phyloP scores from a whole-genome alignment of 345 rosid species.

The Brassica cretica region DNA sequence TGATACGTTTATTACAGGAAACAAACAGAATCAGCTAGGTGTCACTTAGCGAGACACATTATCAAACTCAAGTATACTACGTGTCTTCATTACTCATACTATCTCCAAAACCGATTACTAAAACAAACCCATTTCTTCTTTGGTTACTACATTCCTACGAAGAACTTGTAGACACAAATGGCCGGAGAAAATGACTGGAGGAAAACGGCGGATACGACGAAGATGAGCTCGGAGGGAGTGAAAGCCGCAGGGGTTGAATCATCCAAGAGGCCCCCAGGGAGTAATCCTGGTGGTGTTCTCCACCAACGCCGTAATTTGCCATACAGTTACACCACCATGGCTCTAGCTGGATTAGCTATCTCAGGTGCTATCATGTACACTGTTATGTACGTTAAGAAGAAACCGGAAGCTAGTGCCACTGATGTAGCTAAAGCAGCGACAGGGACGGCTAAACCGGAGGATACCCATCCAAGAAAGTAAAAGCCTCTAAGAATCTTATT shows the following conservation, averaged over 20 bases:
- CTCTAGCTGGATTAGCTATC: slow-evolving; percentile 53
- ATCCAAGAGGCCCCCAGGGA: slow-evolving; percentile 65
- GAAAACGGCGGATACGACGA: slow-evolving; percentile 61
- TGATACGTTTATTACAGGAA: slow-evolving; percentile 7
- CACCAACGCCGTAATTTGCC: slow-evolving; percentile 73
- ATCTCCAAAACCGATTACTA: background rate
- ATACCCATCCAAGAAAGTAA: slow-evolving; percentile 57
- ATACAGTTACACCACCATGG: slow-evolving; percentile 51
- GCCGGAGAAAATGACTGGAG: slow-evolving; percentile 57
- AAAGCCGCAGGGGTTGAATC: slow-evolving; percentile 57
- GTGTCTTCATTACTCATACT: slow-evolving; percentile 25
- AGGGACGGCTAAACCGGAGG: slow-evolving; percentile 44
- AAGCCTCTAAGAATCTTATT: background rate
- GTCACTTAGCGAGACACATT: slow-evolving; percentile 16
- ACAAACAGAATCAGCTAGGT: slow-evolving; percentile 23
- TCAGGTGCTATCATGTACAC: slow-evolving; percentile 51
- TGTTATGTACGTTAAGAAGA: slow-evolving; percentile 53
- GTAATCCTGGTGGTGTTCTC: slow-evolving; percentile 52
- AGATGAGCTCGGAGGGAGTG: slow-evolving; percentile 60
- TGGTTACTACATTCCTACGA: background rate
- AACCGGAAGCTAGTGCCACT: slow-evolving; percentile 54
- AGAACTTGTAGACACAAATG: slow-evolving; percentile 7
- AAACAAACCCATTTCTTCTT: background rate
- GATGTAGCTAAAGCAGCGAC: slow-evolving; percentile 56
- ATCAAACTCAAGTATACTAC: slow-evolving; percentile 26